Conservation (phyloP, 129 eudicot genomes). For the Cynara cardunculus region DNA sequence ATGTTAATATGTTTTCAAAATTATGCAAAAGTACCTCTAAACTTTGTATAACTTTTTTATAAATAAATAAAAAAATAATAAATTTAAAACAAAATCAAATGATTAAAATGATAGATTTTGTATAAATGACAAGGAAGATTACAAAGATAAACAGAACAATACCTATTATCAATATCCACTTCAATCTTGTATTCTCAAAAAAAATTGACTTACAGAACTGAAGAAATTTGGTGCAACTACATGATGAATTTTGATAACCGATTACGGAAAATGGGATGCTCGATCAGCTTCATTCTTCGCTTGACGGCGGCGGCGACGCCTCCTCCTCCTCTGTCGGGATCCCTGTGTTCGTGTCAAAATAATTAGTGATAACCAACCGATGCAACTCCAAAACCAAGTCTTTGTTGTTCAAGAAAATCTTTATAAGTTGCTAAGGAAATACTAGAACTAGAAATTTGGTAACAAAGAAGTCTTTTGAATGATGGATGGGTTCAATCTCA, state of each 20-base stretch:
- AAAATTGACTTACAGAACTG: slow-evolving; percentile 19
- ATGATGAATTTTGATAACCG: not conserved
- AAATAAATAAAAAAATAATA: not conserved
- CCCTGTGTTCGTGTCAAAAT: slow-evolving; percentile 12
- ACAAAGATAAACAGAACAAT: slow-evolving; percentile 7
- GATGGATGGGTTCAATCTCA: not conserved
- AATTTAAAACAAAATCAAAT: not conserved
- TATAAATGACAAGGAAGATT: not conserved
- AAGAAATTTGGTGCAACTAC: slow-evolving; percentile 19
- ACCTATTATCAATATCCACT: slow-evolving; percentile 20
- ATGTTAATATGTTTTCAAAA: not conserved
- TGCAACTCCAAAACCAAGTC: too few species aligned
- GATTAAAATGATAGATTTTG: not conserved
- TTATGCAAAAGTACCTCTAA: not conserved
- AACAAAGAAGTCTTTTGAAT: not conserved
- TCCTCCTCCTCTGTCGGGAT: slow-evolving; percentile 26
- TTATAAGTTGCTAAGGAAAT: not conserved
- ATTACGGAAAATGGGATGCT: not conserved
- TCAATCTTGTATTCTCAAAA: slow-evolving; percentile 23
- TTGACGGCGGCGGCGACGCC: slow-evolving; percentile 27
- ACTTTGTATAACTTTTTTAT: not conserved
- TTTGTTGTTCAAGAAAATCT: slow-evolving; percentile 4
- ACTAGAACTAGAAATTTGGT: not conserved
- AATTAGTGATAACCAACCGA: too few species aligned
- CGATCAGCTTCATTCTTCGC: slow-evolving; percentile 17